Conservation (phyloP, 176 grass and related monocot species). For the Juncus inflexus region DNA sequence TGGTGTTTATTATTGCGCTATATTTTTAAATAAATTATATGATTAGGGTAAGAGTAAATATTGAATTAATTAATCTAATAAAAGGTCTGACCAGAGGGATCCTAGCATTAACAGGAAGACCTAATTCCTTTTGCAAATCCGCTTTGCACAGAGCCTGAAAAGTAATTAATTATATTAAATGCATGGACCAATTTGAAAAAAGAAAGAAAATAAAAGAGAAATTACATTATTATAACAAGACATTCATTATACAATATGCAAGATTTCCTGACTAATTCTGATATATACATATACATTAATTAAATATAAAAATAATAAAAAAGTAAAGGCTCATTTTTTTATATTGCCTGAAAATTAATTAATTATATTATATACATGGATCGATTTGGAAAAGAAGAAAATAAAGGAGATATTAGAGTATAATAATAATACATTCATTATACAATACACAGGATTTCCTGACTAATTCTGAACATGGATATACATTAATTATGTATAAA, state of each 20-base stretch:
- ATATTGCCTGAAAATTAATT: too few relatives aligned
- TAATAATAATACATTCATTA: too few relatives aligned
- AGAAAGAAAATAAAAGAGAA: background rate
- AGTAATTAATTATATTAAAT: constrained; percentile 4
- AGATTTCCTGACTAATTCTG: too few relatives aligned
- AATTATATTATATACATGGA: background rate
- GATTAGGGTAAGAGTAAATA: constrained; percentile 19
- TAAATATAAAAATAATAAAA: background rate
- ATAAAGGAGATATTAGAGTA: background rate
- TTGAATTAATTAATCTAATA: background rate
- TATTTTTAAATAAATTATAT: constrained; percentile 19
- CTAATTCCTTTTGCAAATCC: constrained; percentile 72
- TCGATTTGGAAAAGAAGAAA: background rate
- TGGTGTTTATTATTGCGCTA: too few relatives aligned
- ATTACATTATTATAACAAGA: background rate
- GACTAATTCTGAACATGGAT: too few relatives aligned
- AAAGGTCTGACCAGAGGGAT: constrained; percentile 55
- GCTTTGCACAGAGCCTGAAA: constrained; percentile 86
- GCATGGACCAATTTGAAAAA: too few relatives aligned
- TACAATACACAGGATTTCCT: too few relatives aligned
- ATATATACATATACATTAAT: too few relatives aligned
- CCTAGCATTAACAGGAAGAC: constrained; percentile 56
- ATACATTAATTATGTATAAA: too few relatives aligned
- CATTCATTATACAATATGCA: too few relatives aligned
- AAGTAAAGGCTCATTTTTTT: too few relatives aligned